Conservation (phyloP, 2,329 filamentous ascomycete genomes). For the Trichoderma lentiforme region DNA sequence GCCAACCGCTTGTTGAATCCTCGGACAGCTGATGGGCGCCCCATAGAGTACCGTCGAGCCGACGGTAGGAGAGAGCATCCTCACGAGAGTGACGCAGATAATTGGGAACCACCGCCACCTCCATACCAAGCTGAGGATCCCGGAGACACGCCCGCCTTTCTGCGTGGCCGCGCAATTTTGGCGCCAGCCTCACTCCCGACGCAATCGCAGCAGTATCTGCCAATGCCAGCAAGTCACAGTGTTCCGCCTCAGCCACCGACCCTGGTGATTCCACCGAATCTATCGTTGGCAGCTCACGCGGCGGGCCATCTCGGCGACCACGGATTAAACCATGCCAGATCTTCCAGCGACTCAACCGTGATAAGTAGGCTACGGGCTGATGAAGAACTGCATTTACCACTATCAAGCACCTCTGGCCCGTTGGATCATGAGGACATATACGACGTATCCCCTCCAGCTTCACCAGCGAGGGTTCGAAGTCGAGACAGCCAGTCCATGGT, state of each 20-base stretch:
- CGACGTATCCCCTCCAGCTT: constrained; percentile 46
- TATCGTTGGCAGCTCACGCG: background rate
- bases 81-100: constrained; percentile 83
- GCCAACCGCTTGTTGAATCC: constrained; percentile 66
- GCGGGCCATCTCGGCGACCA: background rate
- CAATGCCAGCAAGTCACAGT: background rate
- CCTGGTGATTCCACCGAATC: background rate
- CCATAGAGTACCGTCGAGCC: constrained; percentile 62
- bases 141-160: constrained; percentile 52
- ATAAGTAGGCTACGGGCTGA: constrained; percentile 26
- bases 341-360: constrained; percentile 36
- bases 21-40: constrained; percentile 50
- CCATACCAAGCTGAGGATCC: constrained; percentile 69
- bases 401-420: constrained; percentile 31
- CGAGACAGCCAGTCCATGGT: constrained; percentile 15
- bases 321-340: constrained; percentile 31
- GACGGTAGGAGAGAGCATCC: constrained; percentile 70
- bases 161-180: constrained; percentile 48
- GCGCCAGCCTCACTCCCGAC: constrained; percentile 16
- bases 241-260: background rate
- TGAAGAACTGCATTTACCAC: constrained; percentile 28
- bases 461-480: constrained; percentile 29
- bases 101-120: constrained; percentile 83
- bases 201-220: background rate
- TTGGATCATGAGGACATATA: constrained; percentile 39